phyloP scores from a whole-genome alignment of 129 eudicot genomes.

The Flaveria linearis region DNA sequence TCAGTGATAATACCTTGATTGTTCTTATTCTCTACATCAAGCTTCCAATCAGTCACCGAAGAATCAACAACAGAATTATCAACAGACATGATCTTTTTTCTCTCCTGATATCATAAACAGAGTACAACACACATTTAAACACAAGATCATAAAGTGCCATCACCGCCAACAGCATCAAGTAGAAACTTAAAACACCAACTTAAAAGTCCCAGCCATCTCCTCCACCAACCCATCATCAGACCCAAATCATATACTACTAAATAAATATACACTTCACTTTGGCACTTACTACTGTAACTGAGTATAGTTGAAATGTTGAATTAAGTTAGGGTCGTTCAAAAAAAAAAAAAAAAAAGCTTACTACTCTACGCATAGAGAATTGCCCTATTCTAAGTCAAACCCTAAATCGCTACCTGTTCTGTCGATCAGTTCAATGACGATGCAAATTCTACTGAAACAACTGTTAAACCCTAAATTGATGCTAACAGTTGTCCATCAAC shows the following conservation, averaged over 20 bases:
- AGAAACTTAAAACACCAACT: background rate
- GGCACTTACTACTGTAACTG: background rate
- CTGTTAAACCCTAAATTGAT: constrained; percentile 25
- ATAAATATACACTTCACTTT: too few species aligned
- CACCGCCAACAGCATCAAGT: background rate
- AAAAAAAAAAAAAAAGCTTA: background rate
- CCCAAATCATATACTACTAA: too few species aligned
- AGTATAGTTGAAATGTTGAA: too few species aligned
- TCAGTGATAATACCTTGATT: constrained; percentile 46
- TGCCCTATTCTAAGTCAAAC: background rate
- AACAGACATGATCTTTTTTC: constrained; percentile 50
- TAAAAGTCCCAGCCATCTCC: too few species aligned
- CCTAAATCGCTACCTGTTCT: background rate
- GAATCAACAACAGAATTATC: constrained; percentile 73
- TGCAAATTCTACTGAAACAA: constrained; percentile 19
- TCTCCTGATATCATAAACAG: constrained; percentile 28
- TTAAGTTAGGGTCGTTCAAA: background rate
- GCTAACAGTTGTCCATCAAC: background rate
- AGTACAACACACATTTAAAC: background rate
- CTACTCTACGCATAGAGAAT: background rate
- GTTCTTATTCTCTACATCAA: constrained; percentile 46
- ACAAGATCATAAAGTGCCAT: background rate
- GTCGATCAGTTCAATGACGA: background rate
- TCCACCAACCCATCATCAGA: too few species aligned
- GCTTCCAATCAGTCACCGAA: constrained; percentile 65